Conservation (phyloP, 331 rosid species). For the Quercus tomentella region DNA sequence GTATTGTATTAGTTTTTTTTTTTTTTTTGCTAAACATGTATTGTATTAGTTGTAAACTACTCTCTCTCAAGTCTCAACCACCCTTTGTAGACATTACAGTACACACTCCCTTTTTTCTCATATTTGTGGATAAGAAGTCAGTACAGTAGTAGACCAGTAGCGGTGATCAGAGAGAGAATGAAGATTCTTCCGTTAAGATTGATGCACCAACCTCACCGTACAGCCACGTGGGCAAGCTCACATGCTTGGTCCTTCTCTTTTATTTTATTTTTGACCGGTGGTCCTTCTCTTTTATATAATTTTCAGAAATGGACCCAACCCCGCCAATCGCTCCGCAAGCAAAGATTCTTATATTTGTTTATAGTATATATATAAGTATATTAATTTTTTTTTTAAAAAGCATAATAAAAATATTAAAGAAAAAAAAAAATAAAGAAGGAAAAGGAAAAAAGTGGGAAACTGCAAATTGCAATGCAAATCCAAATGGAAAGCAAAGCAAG, state of each 20-base stretch:
- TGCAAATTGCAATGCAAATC: too few relatives aligned
- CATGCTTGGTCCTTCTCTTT: not conserved
- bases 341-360: not conserved
- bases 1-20: not conserved
- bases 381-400: too few relatives aligned
- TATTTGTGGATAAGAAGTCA: not conserved
- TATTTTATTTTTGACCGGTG: too few relatives aligned
- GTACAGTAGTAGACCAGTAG: too few relatives aligned
- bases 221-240: not conserved
- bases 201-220: slow-evolving; percentile 20
- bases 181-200: not conserved
- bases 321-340: slow-evolving; percentile 45
- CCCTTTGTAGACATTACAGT: too few relatives aligned
- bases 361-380: not conserved
- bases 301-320: not conserved
- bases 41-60: not conserved
- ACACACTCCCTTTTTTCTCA: too few relatives aligned
- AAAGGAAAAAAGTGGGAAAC: not conserved
- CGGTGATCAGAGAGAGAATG: too few relatives aligned
- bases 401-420: not conserved
- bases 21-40: too few relatives aligned
- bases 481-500: not conserved
- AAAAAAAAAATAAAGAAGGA: not conserved
- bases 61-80: too few relatives aligned
- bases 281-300: not conserved